These are phyloP conservation scores for Metschnikowia henanensis DNA, from an alignment of 805 yeast genomes.

Conservation along the genomic window DNA sequence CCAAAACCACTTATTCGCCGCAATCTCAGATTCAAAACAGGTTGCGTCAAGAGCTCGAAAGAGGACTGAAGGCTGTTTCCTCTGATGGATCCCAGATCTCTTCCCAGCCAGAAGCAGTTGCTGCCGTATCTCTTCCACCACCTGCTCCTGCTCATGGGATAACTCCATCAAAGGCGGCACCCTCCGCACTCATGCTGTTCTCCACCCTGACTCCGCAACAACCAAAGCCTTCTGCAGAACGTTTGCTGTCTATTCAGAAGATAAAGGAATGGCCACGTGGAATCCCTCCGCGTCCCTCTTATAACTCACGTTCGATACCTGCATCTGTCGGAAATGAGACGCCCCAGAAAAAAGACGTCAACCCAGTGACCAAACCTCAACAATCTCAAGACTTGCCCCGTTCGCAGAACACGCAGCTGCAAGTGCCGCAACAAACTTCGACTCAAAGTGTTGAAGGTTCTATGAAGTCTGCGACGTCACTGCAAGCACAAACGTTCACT, in stretches of 20 bases:
- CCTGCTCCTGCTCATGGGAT: background rate
- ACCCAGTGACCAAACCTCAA: too few species aligned
- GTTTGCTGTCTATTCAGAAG: background rate
- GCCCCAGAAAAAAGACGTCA: too few species aligned
- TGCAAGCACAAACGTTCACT: too few species aligned
- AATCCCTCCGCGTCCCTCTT: background rate
- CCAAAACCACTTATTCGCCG: background rate
- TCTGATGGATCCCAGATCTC: background rate
- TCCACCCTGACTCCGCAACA: slow-evolving; percentile 10
- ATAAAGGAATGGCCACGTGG: background rate
- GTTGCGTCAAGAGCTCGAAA: background rate
- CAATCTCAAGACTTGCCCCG: too few species aligned
- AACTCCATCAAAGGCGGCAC: slow-evolving; percentile 6
- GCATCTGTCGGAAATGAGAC: too few species aligned
- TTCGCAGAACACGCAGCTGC: too few species aligned
- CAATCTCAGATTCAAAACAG: background rate
- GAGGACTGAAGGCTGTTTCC: background rate
- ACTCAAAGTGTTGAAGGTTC: too few species aligned
- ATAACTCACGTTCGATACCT: background rate
- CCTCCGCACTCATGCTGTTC: background rate
- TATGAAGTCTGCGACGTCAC: too few species aligned
- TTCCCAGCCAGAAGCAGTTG: background rate
- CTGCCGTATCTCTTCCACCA: slow-evolving; percentile 7
- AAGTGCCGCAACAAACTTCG: too few species aligned
- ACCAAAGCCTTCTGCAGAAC: background rate